These are phyloP conservation scores for Saksenaea vasiformis DNA, from an alignment of 371 early-diverging fungal species.

Conservation along the genomic window DNA sequence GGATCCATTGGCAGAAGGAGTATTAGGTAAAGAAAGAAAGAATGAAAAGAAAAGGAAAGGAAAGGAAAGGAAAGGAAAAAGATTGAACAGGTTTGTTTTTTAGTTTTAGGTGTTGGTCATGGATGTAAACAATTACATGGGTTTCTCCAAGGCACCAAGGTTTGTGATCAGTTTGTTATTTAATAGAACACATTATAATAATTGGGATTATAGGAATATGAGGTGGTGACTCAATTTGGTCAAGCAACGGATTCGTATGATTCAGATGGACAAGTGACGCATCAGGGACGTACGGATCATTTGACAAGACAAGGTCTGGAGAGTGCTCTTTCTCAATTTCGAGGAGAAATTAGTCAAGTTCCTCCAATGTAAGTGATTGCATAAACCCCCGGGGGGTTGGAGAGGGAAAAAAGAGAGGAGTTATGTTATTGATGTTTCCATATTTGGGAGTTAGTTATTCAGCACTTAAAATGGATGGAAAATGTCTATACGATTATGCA, in stretches of 20 bases:
- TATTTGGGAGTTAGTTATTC: constrained; percentile 39
- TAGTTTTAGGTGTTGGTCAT: constrained; percentile 47
- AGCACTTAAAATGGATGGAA: constrained; percentile 50
- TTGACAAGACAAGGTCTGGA: constrained; percentile 23
- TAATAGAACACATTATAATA: no score
- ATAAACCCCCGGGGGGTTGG: not conserved
- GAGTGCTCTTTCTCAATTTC: constrained; percentile 30
- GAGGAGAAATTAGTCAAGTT: constrained; percentile 40
- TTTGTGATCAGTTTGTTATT: constrained; percentile 4
- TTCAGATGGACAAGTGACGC: constrained; percentile 33
- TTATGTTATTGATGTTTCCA: constrained; percentile 12
- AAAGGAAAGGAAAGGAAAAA: not conserved
- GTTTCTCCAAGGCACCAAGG: constrained; percentile 40
- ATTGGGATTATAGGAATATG: constrained; percentile 46
- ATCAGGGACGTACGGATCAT: constrained; percentile 28
- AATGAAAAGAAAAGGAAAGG: not conserved
- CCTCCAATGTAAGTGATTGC: constrained; percentile 50
- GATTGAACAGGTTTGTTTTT: not conserved
- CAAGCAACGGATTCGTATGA: constrained; percentile 54
- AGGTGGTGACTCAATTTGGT: constrained; percentile 45
- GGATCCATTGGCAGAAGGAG: constrained; percentile 60
- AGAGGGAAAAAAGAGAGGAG: no score
- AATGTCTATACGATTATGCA: constrained; percentile 55
- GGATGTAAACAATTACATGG: constrained; percentile 46
- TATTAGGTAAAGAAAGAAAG: constrained; percentile 29